Evolutionary conservation across 495 filamentous ascomycete species (phyloP), one percentile per base, ranked within the genome.

Genomic region (Cercophora newfieldiana): DNA sequence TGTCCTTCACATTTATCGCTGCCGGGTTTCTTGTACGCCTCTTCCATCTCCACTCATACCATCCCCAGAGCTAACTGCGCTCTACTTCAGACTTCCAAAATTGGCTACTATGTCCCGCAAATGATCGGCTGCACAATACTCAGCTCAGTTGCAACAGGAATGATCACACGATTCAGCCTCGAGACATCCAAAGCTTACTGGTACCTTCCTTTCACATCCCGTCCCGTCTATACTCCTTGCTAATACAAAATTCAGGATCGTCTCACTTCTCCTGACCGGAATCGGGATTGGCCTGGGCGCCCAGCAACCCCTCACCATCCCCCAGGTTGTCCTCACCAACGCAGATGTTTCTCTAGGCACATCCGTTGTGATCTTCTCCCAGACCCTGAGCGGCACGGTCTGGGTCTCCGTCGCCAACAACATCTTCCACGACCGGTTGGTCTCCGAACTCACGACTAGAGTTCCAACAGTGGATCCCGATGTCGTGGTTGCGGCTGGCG

Each of bases 41-140:
- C 78, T 14, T 2, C 10, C 85, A 85, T 14, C 65, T 29, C 14
- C 24, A 75, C 6, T 81, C 6, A 55, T 57, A 2, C 64, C 80
- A 1, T n/a, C 19, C 16, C 31, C 47, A 30, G 24, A 19, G n/a
- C 14, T 58, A 33, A 58, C 55, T 22, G 10, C 4, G 19, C 10
- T 14, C 3, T 14, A 44, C 28, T 12, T 64, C 80, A 21, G 47
- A 82, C 88, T 22, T 70, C 67, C 26, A 68, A 61, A 44, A 59
- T 69, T 51, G 87, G 89, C 26, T 88, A 91, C 74, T 90, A 89
- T 71, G 80, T 81, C 0, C 87, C 86, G 1, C 85, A 83, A 66
- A 82, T 90, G 75, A 75, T 85, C 51, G 64, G 75, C 18, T 75
- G 74, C 14, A 66, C 80, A 0, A 59, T 87, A 12, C 57, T 90